phyloP scores from a whole-genome alignment of 352 stramenopile species.

The Pythium oligandrum region DNA sequence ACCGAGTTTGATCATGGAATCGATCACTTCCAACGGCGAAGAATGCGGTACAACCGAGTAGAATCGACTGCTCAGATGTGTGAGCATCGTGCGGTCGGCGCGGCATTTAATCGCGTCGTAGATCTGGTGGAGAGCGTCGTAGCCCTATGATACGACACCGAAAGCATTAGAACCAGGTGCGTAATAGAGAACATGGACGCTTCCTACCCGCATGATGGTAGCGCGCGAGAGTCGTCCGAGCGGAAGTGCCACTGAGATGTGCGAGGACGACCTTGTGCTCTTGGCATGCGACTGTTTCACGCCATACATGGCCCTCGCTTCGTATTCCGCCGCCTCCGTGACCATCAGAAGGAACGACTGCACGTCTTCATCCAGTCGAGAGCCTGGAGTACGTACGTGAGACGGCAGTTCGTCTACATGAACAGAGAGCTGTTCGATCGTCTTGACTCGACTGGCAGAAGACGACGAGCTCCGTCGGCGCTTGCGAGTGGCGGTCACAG shows the following conservation, averaged over 20 bases:
- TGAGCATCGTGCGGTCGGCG: constrained; percentile 29
- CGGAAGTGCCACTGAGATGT: constrained; percentile 7
- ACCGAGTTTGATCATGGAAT: constrained; percentile 64
- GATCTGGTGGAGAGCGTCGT: constrained; percentile 57
- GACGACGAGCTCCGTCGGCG: neutral
- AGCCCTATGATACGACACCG: constrained; percentile 25
- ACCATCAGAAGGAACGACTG: constrained; percentile 49
- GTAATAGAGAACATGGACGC: neutral
- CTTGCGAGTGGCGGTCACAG: neutral
- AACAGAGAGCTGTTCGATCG: constrained; percentile 13
- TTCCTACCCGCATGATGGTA: constrained; percentile 42
- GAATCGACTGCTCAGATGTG: constrained; percentile 55
- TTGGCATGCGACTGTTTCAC: too few species aligned
- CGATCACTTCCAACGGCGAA: constrained; percentile 42
- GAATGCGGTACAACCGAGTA: constrained; percentile 65
- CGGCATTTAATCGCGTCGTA: constrained; percentile 45
- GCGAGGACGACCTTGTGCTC: constrained; percentile 6
- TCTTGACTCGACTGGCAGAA: too few species aligned
- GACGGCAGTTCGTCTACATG: constrained; percentile 10
- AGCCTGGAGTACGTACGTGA: constrained; percentile 23
- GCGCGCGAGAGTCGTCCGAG: neutral
- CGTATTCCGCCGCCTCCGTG: constrained; percentile 16
- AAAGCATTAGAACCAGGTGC: constrained; percentile 4
- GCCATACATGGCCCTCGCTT: too few species aligned
- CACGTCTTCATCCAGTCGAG: constrained; percentile 36